Base-by-base conservation (phyloP, 1,139 yeast species). In the Sugiyamaella grinbergsii region DNA sequence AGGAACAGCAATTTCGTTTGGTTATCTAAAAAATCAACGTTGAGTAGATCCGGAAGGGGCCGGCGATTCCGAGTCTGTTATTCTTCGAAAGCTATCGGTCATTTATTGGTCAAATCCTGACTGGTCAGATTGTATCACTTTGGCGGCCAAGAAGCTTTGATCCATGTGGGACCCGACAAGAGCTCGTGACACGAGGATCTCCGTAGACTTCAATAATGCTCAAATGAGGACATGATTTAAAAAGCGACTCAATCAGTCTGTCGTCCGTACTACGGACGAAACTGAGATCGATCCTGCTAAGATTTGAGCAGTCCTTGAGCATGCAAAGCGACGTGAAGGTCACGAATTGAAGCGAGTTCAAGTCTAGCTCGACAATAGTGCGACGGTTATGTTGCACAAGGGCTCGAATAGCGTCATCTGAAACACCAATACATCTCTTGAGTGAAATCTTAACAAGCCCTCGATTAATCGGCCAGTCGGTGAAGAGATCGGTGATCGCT, bases 131-230 rank as follows among this genome's bases (percentile, higher is more conserved):
- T 55, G 77, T 72, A 58, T 83, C 90, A 57, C 84, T 81, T 65
- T 85, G 91, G 53, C 95, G 75, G 5, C 96, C 96, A 53, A 88
- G 80, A 3, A 89, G 72, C 54, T 80, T 76, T 40, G 87, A 62
- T 10, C 82, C 85, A 1, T 73, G 72, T 52, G 83, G 72, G 3
- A 78, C 65, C 4, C 42, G 31, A 41, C 63, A 62, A 22, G 71
- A 71, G 5, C 75, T 71, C 0, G 90, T 82, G 51, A 93, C 83
- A 56, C 80, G 72, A 58, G 85, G 86, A 59, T 83, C 77, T 0
- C 96, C 96, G 66, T 84, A 87, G 4, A 87, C 88, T 62, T 88
- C 96, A 51, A 90, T 63, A 10, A 86, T 72, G 41, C 77, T 74
- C 53, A 90, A 68, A 47, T 78, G 79, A 0, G 83, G 79, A 58